Conservation (phyloP, 2,329 filamentous ascomycete species). For the Aspergillus persii region DNA sequence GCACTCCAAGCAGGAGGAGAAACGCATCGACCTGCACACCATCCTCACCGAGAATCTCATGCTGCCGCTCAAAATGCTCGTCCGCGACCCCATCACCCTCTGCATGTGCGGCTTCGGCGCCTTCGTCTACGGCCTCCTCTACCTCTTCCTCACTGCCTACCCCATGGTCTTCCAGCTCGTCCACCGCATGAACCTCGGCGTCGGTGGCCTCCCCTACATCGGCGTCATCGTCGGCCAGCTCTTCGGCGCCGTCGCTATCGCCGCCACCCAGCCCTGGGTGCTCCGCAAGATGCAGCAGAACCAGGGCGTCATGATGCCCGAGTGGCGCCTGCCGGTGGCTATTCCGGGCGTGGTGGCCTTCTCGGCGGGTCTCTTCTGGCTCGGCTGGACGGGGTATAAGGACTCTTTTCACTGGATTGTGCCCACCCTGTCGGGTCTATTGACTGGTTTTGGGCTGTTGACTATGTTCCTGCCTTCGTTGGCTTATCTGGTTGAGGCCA, state of each 20-base stretch:
- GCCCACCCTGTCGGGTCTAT: slow-evolving; percentile 39
- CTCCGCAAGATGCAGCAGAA: slow-evolving; percentile 35
- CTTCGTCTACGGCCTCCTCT: slow-evolving; percentile 41
- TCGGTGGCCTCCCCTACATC: slow-evolving; percentile 46
- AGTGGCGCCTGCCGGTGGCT: slow-evolving; percentile 48
- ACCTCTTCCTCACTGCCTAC: slow-evolving; percentile 47
- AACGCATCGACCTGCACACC: slow-evolving; percentile 31
- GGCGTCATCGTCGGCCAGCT: slow-evolving; percentile 44
- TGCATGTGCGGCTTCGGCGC: slow-evolving; percentile 28
- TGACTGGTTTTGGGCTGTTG: slow-evolving; percentile 50
- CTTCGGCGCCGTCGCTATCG: slow-evolving; percentile 40
- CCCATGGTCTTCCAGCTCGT: slow-evolving; percentile 44
- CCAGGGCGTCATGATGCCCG: slow-evolving; percentile 34
- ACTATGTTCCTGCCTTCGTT: slow-evolving; percentile 49
- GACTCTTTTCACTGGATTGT: slow-evolving; percentile 40
- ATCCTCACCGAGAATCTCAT: slow-evolving; percentile 39
- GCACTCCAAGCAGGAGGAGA: slow-evolving; percentile 27
- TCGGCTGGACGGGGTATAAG: slow-evolving; percentile 41
- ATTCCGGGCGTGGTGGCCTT: slow-evolving; percentile 47
- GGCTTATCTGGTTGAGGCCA: slow-evolving; percentile 44
- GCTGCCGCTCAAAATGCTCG: slow-evolving; percentile 34
- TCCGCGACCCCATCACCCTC: slow-evolving; percentile 41
- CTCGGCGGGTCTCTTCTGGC: slow-evolving; percentile 44
- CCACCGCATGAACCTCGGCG: slow-evolving; percentile 38
- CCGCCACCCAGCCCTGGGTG: slow-evolving; percentile 41